A percentile compares a stretch with the other conserved stretches of the same genome.
phyloP scores from a whole-genome alignment of 2,329 filamentous ascomycete species.

The Aspergillus piperis region DNA sequence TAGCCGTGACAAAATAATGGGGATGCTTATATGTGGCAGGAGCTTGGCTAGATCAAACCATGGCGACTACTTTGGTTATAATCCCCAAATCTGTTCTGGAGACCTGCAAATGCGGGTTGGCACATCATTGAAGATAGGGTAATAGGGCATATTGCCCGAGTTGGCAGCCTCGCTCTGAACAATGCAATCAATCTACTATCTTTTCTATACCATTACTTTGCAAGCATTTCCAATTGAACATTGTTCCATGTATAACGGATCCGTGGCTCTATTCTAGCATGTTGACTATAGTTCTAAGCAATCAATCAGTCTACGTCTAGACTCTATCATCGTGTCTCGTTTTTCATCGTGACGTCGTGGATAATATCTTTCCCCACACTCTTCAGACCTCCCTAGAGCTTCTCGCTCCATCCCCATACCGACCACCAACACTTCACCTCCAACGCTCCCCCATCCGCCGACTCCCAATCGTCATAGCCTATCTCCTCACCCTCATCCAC shows the following conservation, averaged over 20 bases:
- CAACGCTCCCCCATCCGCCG: conserved; percentile 42
- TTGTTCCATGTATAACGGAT: neutral
- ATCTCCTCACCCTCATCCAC: conserved; percentile 53
- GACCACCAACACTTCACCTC: conserved; percentile 53
- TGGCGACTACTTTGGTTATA: too few species aligned
- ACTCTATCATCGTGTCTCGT: conserved; percentile 14
- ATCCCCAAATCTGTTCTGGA: too few species aligned
- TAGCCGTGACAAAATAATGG: neutral
- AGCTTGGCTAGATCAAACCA: too few species aligned
- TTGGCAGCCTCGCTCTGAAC: too few species aligned
- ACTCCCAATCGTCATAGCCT: conserved; percentile 52
- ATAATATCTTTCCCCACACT: neutral
- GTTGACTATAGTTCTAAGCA: neutral
- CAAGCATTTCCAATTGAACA: neutral
- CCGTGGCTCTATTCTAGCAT: neutral
- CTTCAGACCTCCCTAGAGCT: conserved; percentile 24
- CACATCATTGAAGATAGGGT: too few species aligned
- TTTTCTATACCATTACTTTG: neutral
- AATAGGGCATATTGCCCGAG: too few species aligned
- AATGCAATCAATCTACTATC: too few species aligned
- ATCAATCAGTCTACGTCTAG: neutral
- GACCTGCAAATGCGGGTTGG: too few species aligned
- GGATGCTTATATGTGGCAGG: too few species aligned
- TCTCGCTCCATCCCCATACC: conserved; percentile 48
- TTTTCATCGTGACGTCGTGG: conserved; percentile 35